Evolutionary conservation across 2,329 filamentous ascomycete species (phyloP).

Genomic region (Pleurostoma richardsiae): DNA sequence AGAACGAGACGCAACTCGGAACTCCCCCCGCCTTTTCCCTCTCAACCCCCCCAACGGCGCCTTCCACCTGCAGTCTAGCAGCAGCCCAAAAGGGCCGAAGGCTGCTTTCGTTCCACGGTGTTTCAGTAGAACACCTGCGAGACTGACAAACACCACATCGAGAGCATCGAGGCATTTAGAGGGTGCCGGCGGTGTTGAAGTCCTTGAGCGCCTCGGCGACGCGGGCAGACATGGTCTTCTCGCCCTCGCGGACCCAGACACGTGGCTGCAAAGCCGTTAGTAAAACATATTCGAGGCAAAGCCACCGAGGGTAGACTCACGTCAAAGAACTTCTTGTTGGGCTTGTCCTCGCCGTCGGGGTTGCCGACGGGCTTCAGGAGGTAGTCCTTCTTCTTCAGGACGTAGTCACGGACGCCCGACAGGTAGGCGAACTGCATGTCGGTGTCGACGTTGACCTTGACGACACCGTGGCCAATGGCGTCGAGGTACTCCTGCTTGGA

Average conservation of each 20-base stretch:
- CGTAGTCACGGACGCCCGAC: constrained; percentile 87
- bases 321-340: constrained; percentile 96
- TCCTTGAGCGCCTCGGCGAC: constrained; percentile 78
- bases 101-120: too few species aligned
- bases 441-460: constrained; percentile 99
- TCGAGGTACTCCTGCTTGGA: constrained; percentile 84
- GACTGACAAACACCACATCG: too few species aligned
- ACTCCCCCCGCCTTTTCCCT: too few species aligned
- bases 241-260: constrained; percentile 93
- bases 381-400: constrained; percentile 94
- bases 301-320: too few species aligned
- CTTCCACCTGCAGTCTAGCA: too few species aligned
- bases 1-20: too few species aligned
- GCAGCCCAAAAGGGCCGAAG: too few species aligned
- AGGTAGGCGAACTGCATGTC: constrained; percentile 97
- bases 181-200: constrained; percentile 79
- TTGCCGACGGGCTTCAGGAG: constrained; percentile 83
- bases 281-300: too few species aligned
- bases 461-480: constrained; percentile 88
- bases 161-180: constrained; percentile 45
- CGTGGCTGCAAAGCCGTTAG: constrained; percentile 57
- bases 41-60: too few species aligned
- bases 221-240: constrained; percentile 91
- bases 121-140: too few species aligned
- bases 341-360: constrained; percentile 85